Evolutionary conservation across 768 basidiomycete genomes (phyloP), one percentile per base, ranked within the genome.

Genomic region (Scleroderma bovista): DNA sequence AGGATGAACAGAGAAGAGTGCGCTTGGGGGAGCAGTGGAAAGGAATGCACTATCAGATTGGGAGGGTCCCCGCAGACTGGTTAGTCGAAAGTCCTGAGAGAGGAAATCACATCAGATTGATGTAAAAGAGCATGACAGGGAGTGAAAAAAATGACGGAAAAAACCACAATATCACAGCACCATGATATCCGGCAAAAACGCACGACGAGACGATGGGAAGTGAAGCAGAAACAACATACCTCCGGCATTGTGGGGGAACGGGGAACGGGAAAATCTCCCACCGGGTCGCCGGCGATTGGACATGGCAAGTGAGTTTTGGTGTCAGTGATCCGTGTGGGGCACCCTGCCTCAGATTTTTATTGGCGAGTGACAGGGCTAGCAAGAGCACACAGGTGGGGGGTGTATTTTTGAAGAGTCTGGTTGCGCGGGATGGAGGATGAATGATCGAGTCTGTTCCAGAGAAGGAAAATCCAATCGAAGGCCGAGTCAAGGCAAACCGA

Each of bases 171-270:
- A 32, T 16, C 31, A n/a, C 22, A n/a, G 13, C n/a, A n/a, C 17
- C 17, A 32, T 42, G 17, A 37, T 2, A 37, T 29, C 26, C 29
- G 46, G 42, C 39, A n/a, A 47, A 44, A 47, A 53, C 41, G 26
- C 48, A 44, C 40, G 31, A 45, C 50, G 29, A 53, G 44, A 47
- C 47, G 52, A 51, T 47, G 56, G 19, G 12, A 29, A 36, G 37
- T 24, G 48, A 23, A 23, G 22, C 51, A 6, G n/a, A 57, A 56
- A 34, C 47, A 42, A 44, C 65, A 47, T 61, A 67, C 64, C 63
- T 59, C 63, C 64, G 61, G 26, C 4, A 9, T 9, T 29, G 26
- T n/a, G 26, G 9, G 26, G 57, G 48, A 41, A 24, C 37, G 41
- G 51, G 45, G 62, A 41, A 34, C 54, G 48, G 19, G 51, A 29